These are phyloP conservation scores for Triticum monococcum DNA, from an alignment of 176 grass and related monocot species.

Conservation along the genomic window DNA sequence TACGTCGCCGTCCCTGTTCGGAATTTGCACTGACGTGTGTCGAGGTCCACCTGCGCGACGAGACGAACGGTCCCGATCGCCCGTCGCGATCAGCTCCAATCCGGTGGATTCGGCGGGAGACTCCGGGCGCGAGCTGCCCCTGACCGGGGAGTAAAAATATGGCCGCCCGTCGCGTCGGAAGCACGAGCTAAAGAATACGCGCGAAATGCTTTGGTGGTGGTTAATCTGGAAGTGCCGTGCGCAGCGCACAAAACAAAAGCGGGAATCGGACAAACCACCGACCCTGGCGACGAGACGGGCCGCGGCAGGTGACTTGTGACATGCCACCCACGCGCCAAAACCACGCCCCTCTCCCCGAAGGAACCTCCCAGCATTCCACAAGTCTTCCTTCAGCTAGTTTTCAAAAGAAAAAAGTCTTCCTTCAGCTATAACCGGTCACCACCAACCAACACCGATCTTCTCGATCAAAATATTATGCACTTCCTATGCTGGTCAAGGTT, in stretches of 20 bases:
- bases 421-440: not conserved
- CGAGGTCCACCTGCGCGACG: not conserved
- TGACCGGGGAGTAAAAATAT: not conserved
- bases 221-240: constrained; percentile 4
- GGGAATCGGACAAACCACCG: constrained; percentile 22
- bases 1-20: no score
- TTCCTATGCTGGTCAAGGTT: not conserved
- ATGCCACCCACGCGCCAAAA: constrained; percentile 31
- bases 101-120: constrained; percentile 21
- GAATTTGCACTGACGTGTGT: not conserved
- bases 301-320: not conserved
- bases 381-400: not conserved
- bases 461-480: not conserved
- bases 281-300: not conserved
- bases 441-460: constrained; percentile 14
- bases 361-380: not conserved
- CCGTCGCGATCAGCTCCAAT: constrained; percentile 21
- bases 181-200: not conserved
- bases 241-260: constrained; percentile 12
- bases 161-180: not conserved
- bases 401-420: not conserved
- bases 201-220: not conserved
- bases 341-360: constrained; percentile 12
- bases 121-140: not conserved
- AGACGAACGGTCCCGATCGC: constrained; percentile 4